Evolutionary conservation across 2,329 filamentous ascomycete species (phyloP), one percentile per base, ranked within the genome.

Genomic region (Diplodia sapinea): DNA sequence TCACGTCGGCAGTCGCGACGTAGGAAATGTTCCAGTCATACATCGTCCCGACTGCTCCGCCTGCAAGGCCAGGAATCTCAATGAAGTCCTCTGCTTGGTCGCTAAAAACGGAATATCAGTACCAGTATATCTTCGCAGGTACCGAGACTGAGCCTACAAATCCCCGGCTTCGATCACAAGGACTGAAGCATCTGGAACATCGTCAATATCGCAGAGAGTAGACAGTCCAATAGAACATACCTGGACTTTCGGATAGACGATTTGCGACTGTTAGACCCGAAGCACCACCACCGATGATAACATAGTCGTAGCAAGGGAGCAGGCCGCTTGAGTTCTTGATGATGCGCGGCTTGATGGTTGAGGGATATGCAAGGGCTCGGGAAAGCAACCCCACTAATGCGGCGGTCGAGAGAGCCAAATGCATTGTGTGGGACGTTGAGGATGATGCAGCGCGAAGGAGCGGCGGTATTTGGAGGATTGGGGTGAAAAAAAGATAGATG

Each of bases 71-170:
- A 52, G 47, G 56, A 13, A 52, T 56, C 40, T 66, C 38, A 13
- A 72, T 73, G 66, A 67, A 74, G 6, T 69, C 47, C 75, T 75
- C 77, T 36, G 76, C 76, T 66, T 76, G 76, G 54, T 76, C 72
- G 3, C 55, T 59, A 29, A 9, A 43, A 43, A 3, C 4, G 38
- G 20, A 43, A 40, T 2, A 7, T 56, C n/a, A 56, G 54, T 15
- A 38, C n/a, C 11, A 12, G 36, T 13, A 72, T 71, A 33, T 74
- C 74, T 49, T 69, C 73, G 69, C 68, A 7, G 1, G 8, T 9
- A n/a, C 17, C 13, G 7, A 73, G 62, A 47, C 73, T 70, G 0
- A 68, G 63, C 52, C 26, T 20, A 29, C 74, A 66, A 66, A 71
- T 74, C 1, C 74, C 74, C 3, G 56, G 72, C 71, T 54, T 73